phyloP scores from a whole-genome alignment of 768 basidiomycete species.

The Lactarius hatsudake region DNA sequence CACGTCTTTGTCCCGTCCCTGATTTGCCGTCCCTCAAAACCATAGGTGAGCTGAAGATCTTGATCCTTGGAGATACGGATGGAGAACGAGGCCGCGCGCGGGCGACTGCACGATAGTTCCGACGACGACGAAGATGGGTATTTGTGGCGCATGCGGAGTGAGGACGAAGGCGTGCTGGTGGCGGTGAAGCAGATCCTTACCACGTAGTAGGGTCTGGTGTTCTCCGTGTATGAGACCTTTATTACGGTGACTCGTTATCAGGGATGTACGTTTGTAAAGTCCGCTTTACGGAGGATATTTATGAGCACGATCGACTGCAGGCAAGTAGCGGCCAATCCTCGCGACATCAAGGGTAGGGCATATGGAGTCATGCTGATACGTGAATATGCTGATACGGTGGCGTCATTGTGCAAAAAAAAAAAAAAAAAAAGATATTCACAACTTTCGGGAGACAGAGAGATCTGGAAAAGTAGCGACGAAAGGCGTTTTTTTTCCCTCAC shows the following conservation, averaged over 20 bases:
- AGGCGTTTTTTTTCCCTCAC: too few relatives aligned
- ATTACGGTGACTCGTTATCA: not conserved
- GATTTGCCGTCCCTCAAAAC: not conserved
- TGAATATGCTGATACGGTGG: not conserved
- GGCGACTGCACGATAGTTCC: conserved; percentile 48
- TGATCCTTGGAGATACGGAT: conserved; percentile 36
- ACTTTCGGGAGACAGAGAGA: too few relatives aligned
- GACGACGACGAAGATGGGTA: conserved; percentile 60
- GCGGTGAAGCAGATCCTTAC: conserved; percentile 45
- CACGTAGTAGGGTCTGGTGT: conserved; percentile 19
- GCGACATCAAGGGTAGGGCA: not conserved
- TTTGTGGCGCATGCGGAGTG: conserved; percentile 66
- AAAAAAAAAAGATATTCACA: too few relatives aligned
- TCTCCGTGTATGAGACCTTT: not conserved
- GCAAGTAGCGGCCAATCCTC: not conserved
- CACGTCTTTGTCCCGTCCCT: not conserved
- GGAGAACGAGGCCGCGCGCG: conserved; percentile 31
- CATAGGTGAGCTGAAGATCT: conserved; percentile 65
- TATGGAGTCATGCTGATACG: not conserved
- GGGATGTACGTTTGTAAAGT: not conserved
- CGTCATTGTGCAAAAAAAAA: not conserved
- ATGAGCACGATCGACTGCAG: too few relatives aligned
- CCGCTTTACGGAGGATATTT: not conserved
- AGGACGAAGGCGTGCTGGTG: conserved; percentile 42
- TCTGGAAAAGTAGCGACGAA: too few relatives aligned